Evolutionary conservation across 495 filamentous ascomycete species (phyloP).

Genomic region (Aspergillus biplanus): DNA sequence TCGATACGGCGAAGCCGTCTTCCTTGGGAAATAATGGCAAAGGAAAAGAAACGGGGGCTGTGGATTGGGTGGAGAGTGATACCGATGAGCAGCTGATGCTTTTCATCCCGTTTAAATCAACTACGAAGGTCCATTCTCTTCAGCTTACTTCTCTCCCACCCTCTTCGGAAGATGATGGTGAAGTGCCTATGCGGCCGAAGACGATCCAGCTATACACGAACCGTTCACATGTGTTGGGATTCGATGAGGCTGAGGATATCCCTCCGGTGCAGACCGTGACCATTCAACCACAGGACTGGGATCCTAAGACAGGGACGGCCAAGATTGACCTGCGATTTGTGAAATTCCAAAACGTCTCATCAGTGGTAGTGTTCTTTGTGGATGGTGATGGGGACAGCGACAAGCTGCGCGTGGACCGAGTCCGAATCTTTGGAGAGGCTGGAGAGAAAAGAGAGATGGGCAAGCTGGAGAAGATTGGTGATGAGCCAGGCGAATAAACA

Average conservation of each 20-base stretch:
- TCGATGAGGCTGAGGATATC: slow-evolving; percentile 92
- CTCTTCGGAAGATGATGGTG: slow-evolving; percentile 57
- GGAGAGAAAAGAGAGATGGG: slow-evolving; percentile 91
- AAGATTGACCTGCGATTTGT: slow-evolving; percentile 85
- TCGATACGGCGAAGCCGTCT: slow-evolving; percentile 69
- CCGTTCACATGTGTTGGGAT: slow-evolving; percentile 83
- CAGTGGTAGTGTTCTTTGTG: slow-evolving; percentile 84
- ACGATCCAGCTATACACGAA: slow-evolving; percentile 86
- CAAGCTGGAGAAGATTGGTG: slow-evolving; percentile 93
- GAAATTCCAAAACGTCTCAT: slow-evolving; percentile 93
- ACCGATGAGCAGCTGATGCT: slow-evolving; percentile 98
- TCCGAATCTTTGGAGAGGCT: slow-evolving; percentile 87
- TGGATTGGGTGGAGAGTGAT: slow-evolving; percentile 96
- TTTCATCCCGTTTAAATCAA: slow-evolving; percentile 86
- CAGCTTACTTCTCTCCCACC: slow-evolving; percentile 84
- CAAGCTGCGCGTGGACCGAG: slow-evolving; percentile 82
- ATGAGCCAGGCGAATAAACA: slow-evolving; percentile 66
- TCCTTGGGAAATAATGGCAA: slow-evolving; percentile 69
- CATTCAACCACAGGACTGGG: slow-evolving; percentile 80
- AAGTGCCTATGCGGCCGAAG: slow-evolving; percentile 82
- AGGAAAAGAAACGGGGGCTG: slow-evolving; percentile 47
- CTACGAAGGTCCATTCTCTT: slow-evolving; percentile 87
- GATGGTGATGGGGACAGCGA: slow-evolving; percentile 86
- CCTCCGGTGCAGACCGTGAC: slow-evolving; percentile 74
- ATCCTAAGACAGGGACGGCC: slow-evolving; percentile 79